Conservation (phyloP, 2,329 filamentous ascomycete species). For the Claviceps purpurea region DNA sequence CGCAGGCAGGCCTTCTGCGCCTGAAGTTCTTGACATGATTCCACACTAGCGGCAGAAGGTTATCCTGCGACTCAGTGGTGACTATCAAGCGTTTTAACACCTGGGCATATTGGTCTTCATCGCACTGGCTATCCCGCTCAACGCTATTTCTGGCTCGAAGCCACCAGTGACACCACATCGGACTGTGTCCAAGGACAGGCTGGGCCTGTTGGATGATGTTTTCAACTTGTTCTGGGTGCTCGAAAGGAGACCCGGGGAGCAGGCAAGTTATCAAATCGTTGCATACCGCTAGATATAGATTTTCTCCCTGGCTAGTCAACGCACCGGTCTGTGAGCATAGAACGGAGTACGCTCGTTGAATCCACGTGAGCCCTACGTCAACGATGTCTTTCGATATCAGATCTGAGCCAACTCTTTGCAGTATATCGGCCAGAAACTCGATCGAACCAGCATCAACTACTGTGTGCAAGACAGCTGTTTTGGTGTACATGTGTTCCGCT, state of each 20-base stretch:
- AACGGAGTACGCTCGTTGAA: slow-evolving; percentile 51
- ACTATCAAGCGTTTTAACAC: slow-evolving; percentile 50
- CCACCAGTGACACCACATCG: slow-evolving; percentile 52
- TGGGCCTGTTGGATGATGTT: slow-evolving; percentile 49
- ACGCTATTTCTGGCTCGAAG: slow-evolving; percentile 47
- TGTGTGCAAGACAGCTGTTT: slow-evolving; percentile 30
- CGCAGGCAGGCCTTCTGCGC: slow-evolving; percentile 35
- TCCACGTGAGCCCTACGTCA: slow-evolving; percentile 53
- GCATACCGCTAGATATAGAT: slow-evolving; percentile 53
- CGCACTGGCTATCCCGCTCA: slow-evolving; percentile 23
- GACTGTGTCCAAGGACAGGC: slow-evolving; percentile 47
- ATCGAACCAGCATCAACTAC: slow-evolving; percentile 33
- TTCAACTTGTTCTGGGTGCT: slow-evolving; percentile 36
- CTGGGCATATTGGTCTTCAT: slow-evolving; percentile 29
- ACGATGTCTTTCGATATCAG: slow-evolving; percentile 39
- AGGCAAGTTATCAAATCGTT: slow-evolving; percentile 47
- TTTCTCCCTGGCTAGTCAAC: slow-evolving; percentile 44
- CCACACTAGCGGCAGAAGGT: slow-evolving; percentile 52
- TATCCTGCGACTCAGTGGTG: slow-evolving; percentile 44
- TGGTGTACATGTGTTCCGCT: slow-evolving; percentile 64
- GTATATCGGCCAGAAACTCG: slow-evolving; percentile 51
- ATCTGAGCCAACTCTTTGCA: slow-evolving; percentile 59
- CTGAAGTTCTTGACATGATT: slow-evolving; percentile 53
- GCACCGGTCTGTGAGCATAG: slow-evolving; percentile 40
- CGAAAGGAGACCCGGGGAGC: slow-evolving; percentile 31